phyloP scores from a whole-genome alignment of 768 basidiomycete genomes.

The Astraeus odoratus region DNA sequence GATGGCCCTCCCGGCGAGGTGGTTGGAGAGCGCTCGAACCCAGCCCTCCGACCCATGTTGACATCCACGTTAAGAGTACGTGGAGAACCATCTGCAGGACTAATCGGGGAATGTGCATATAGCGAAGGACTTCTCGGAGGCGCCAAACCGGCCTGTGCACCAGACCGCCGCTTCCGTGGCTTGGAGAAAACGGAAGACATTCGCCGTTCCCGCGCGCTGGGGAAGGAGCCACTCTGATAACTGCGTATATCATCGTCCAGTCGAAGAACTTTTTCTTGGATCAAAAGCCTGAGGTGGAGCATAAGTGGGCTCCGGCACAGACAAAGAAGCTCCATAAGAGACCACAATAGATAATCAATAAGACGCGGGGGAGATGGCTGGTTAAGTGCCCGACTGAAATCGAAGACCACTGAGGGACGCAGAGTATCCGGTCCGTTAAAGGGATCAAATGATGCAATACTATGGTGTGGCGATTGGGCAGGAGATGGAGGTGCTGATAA shows the following conservation, averaged over 20 bases:
- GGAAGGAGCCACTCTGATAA: slow-evolving; percentile 21
- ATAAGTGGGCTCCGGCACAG: slow-evolving; percentile 55
- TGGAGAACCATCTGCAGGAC: slow-evolving; percentile 11
- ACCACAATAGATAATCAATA: slow-evolving; percentile 70
- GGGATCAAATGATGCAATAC: slow-evolving; percentile 20
- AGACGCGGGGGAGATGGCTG: slow-evolving; percentile 41
- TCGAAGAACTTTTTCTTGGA: slow-evolving; percentile 54
- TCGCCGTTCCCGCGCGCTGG: slow-evolving; percentile 30
- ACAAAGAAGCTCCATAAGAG: slow-evolving; percentile 59
- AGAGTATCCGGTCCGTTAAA: slow-evolving; percentile 1
- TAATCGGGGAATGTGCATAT: slow-evolving; percentile 28
- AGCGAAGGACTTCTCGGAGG: slow-evolving; percentile 44
- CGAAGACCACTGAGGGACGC: background rate
- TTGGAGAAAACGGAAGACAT: slow-evolving; percentile 55
- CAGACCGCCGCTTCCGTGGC: slow-evolving; percentile 41
- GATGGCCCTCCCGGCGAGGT: slow-evolving; percentile 31
- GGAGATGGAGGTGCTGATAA: slow-evolving; percentile 47
- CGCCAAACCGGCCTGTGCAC: slow-evolving; percentile 20
- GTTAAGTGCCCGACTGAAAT: slow-evolving; percentile 5
- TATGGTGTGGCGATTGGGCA: slow-evolving; percentile 41
- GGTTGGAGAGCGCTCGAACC: slow-evolving; percentile 36
- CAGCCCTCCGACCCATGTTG: slow-evolving; percentile 27
- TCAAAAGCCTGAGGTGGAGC: slow-evolving; percentile 57
- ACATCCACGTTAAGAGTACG: slow-evolving; percentile 15
- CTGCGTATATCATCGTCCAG: slow-evolving; percentile 46